Conservation (phyloP, 1,284 basidiomycete species). For the Naganishia sp. region DNA sequence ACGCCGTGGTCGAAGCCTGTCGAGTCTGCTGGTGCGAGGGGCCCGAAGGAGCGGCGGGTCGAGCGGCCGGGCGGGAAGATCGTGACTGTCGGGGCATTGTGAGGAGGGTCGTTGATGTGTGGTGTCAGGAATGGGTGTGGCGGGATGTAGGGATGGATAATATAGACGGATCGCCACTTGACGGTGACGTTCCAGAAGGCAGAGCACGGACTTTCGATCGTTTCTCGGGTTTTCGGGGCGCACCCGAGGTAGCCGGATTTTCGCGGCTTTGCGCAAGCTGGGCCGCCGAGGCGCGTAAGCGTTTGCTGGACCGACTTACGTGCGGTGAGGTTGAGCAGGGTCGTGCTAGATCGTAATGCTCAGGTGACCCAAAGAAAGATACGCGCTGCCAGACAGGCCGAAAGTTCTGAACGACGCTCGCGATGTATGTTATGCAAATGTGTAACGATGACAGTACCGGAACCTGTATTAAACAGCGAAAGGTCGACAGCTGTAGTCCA, state of each 20-base stretch:
- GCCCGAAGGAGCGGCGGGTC: slow-evolving; percentile 40
- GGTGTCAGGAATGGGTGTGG: background rate
- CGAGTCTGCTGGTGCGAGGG: slow-evolving; percentile 35
- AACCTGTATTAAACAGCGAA: too few relatives aligned
- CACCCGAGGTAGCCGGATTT: slow-evolving; percentile 13
- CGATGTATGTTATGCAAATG: too few relatives aligned
- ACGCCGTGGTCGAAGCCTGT: slow-evolving; percentile 34
- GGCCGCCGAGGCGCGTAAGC: slow-evolving; percentile 23
- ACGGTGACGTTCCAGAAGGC: slow-evolving; percentile 17
- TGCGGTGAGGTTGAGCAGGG: background rate
- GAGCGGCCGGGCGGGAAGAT: slow-evolving; percentile 47
- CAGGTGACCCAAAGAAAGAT: too few relatives aligned
- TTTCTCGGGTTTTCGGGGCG: background rate
- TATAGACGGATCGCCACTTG: slow-evolving; percentile 17
- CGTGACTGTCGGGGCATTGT: slow-evolving; percentile 35
- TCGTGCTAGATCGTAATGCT: background rate
- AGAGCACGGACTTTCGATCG: slow-evolving; percentile 17
- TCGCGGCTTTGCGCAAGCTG: background rate
- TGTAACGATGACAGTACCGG: too few relatives aligned
- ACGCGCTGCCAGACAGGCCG: too few relatives aligned
- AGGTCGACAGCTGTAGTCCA: too few relatives aligned
- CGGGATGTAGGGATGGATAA: background rate
- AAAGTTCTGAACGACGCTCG: too few relatives aligned
- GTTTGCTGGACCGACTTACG: background rate
- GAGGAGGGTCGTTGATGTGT: background rate